Percentiles rank a stretch among this genome's conserved stretches.
These are phyloP conservation scores for Leishmania mexicana DNA, from an alignment of 208 protist genomes.

Conservation along the genomic window DNA sequence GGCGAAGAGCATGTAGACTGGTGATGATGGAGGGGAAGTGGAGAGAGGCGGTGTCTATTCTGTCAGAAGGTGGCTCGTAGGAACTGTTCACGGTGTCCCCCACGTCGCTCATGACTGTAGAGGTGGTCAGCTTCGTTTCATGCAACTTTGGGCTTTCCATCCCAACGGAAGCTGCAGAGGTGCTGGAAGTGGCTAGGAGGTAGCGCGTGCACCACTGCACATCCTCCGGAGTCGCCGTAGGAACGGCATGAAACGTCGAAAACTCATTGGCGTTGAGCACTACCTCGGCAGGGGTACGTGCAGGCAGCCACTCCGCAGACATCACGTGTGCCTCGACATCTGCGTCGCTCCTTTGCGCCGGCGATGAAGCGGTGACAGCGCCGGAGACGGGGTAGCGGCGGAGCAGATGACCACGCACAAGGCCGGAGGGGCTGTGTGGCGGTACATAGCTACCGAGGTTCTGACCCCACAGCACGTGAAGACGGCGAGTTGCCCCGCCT, in stretches of 20 bases:
- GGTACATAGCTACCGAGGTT: slow-evolving; percentile 7
- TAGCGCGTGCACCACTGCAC: slow-evolving; percentile 13
- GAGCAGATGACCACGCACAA: slow-evolving; percentile 8
- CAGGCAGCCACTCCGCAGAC: background rate
- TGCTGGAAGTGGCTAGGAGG: background rate
- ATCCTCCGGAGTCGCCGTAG: slow-evolving; percentile 14
- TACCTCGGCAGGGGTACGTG: slow-evolving; percentile 7
- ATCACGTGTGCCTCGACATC: background rate
- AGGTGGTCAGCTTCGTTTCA: background rate
- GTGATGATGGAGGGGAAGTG: background rate
- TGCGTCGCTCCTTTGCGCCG: background rate
- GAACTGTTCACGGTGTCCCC: background rate
- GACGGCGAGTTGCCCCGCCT: background rate
- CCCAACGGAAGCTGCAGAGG: background rate
- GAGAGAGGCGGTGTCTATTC: background rate
- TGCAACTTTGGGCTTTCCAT: background rate
- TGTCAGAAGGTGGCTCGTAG: background rate
- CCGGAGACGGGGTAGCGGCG: slow-evolving; percentile 13
- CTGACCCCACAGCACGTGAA: slow-evolving; percentile 26
- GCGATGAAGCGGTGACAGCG: background rate
- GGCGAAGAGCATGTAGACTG: slow-evolving; percentile 5
- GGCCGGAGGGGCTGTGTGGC: slow-evolving; percentile 2
- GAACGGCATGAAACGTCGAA: slow-evolving; percentile 25
- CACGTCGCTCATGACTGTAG: background rate
- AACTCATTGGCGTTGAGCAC: slow-evolving; percentile 27